Evolutionary conservation across 495 filamentous ascomycete genomes (phyloP).

Genomic region (Tetracladium setigerum): DNA sequence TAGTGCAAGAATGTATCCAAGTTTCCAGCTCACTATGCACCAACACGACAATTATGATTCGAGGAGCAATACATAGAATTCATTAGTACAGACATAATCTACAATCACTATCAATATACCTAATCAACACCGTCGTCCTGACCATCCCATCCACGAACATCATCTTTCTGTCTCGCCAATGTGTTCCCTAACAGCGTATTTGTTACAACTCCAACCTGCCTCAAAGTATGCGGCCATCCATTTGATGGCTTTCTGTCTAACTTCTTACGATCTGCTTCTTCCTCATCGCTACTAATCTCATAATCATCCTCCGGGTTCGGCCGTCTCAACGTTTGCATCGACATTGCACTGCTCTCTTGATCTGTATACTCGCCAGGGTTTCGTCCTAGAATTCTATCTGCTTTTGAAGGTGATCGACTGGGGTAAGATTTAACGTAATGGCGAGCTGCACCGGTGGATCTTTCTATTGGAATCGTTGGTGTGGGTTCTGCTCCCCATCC

Average conservation of each 20-base stretch:
- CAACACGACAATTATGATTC: too few species aligned
- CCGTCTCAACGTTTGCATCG: constrained; percentile 23
- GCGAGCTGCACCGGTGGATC: constrained; percentile 17
- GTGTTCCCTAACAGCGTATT: constrained; percentile 22
- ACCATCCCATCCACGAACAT: constrained; percentile 19
- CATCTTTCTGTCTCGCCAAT: constrained; percentile 17
- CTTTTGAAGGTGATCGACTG: constrained; percentile 19
- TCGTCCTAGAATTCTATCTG: constrained; percentile 29
- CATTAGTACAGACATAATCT: neutral
- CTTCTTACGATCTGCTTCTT: constrained; percentile 17
- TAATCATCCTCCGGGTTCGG: constrained; percentile 8
- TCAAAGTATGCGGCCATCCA: constrained; percentile 15
- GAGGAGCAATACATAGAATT: constrained; percentile 2
- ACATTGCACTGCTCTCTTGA: constrained; percentile 16
- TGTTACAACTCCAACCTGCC: constrained; percentile 17
- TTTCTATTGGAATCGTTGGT: constrained; percentile 1
- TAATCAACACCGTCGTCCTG: constrained; percentile 21
- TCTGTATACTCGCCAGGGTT: constrained; percentile 24
- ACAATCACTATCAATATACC: neutral
- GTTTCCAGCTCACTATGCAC: too few species aligned
- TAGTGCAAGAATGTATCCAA: too few species aligned
- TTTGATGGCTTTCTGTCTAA: constrained; percentile 11
- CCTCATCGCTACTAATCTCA: constrained; percentile 23
- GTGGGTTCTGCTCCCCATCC: constrained; percentile 40
- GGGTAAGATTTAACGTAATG: constrained; percentile 19